phyloP scores from a whole-genome alignment of 2,329 filamentous ascomycete species.

The Zalaria sp. region DNA sequence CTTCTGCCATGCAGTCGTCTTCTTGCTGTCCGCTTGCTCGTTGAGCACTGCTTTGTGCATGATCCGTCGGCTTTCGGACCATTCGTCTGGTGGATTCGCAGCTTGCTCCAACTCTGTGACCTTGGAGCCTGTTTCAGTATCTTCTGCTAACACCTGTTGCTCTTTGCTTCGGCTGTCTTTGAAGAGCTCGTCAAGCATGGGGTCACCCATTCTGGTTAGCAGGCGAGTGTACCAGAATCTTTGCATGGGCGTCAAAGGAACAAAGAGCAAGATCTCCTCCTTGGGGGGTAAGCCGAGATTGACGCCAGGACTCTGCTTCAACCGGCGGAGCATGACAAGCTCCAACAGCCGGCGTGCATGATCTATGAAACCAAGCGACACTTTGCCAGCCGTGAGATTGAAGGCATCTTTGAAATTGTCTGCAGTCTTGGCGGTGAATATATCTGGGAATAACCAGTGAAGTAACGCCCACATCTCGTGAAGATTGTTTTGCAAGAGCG shows the following conservation, averaged over 20 bases:
- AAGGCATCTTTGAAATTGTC: conserved; percentile 42
- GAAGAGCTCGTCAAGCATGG: conserved; percentile 39
- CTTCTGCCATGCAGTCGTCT: conserved; percentile 18
- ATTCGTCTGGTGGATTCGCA: conserved; percentile 20
- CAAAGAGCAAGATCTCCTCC: conserved; percentile 41
- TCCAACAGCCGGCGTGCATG: conserved; percentile 38
- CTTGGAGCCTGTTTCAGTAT: conserved; percentile 20
- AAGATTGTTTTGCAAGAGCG: conserved; percentile 45
- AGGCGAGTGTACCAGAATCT: conserved; percentile 43
- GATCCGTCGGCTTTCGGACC: conserved; percentile 32
- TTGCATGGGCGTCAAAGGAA: conserved; percentile 45
- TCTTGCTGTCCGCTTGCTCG: conserved; percentile 13
- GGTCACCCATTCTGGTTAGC: conserved; percentile 39
- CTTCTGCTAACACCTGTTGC: conserved; percentile 21
- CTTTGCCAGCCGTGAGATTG: conserved; percentile 39
- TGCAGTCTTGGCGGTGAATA: conserved; percentile 38
- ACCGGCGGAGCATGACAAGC: conserved; percentile 44
- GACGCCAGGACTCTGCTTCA: conserved; percentile 41
- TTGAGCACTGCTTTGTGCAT: conserved; percentile 23
- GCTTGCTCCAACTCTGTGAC: conserved; percentile 14
- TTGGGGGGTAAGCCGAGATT: conserved; percentile 43
- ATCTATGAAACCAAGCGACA: conserved; percentile 39
- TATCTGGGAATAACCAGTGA: conserved; percentile 44
- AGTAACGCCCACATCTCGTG: conserved; percentile 43
- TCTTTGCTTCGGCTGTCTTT: conserved; percentile 31